Evolutionary conservation across 371 early-diverging fungal genomes (phyloP).

Genomic region (Blyttiomyces sp.): DNA sequence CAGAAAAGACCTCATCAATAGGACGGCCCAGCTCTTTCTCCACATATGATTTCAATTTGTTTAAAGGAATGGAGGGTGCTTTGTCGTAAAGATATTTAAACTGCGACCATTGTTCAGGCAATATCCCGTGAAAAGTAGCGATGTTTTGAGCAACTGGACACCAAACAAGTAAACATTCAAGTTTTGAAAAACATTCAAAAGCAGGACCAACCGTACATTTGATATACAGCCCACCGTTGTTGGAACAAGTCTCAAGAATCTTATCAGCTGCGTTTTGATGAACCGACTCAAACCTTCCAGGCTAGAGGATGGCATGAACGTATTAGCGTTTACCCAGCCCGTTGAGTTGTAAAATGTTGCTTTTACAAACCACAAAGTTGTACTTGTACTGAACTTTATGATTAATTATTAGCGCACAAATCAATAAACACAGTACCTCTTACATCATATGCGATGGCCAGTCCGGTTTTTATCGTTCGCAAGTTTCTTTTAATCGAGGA

Average conservation of each 20-base stretch:
- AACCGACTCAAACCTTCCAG: constrained; percentile 29
- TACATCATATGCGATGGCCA: no score
- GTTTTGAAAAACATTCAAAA: neutral
- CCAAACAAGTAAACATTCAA: neutral
- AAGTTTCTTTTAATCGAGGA: no score
- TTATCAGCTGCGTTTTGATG: constrained; percentile 41
- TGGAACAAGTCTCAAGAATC: constrained; percentile 73
- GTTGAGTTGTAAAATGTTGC: no score
- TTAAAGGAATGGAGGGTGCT: constrained; percentile 73
- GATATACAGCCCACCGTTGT: constrained; percentile 85
- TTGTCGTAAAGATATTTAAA: constrained; percentile 77
- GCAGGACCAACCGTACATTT: constrained; percentile 62
- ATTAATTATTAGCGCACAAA: no score
- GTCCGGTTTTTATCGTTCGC: no score
- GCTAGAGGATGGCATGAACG: no score
- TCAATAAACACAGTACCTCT: no score
- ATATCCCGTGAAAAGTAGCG: constrained; percentile 75
- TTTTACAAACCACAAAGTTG: no score
- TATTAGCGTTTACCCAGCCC: no score
- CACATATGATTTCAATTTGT: no score
- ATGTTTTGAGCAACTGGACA: constrained; percentile 69
- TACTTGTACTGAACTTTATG: no score
- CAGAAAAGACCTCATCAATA: constrained; percentile 15
- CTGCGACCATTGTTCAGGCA: constrained; percentile 66
- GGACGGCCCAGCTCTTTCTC: no score